These are phyloP conservation scores for Aplosporella prunicola DNA, from an alignment of 2,329 filamentous ascomycete genomes.

Conservation along the genomic window DNA sequence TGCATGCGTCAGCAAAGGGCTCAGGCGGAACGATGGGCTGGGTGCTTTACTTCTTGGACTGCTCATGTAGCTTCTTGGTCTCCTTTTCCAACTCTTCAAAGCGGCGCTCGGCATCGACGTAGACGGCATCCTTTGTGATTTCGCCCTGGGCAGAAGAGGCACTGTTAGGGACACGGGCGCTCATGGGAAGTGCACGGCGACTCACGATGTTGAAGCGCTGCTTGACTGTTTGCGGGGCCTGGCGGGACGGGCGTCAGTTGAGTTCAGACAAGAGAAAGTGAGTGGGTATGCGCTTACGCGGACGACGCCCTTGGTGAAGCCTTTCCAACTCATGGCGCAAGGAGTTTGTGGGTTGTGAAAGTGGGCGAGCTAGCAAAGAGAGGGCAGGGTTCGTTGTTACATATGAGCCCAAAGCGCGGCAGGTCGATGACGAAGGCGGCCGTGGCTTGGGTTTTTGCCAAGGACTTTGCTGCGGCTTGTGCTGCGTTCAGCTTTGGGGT, in stretches of 20 bases:
- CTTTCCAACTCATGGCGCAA: slow-evolving; percentile 98
- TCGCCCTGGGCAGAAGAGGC: slow-evolving; percentile 50
- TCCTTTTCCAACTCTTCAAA: slow-evolving; percentile 92
- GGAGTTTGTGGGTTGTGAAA: too few relatives aligned
- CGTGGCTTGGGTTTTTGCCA: too few relatives aligned
- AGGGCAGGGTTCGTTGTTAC: too few relatives aligned
- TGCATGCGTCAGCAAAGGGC: slow-evolving; percentile 22
- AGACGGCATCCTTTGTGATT: slow-evolving; percentile 88
- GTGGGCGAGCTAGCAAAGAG: too few relatives aligned
- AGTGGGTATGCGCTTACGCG: slow-evolving; percentile 55
- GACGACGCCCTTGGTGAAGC: slow-evolving; percentile 80
- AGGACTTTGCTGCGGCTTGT: too few relatives aligned
- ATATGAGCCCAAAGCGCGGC: too few relatives aligned
- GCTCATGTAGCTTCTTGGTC: slow-evolving; percentile 94
- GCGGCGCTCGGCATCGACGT: slow-evolving; percentile 85
- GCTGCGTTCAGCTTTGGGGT: too few relatives aligned
- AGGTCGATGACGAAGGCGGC: too few relatives aligned
- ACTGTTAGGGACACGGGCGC: slow-evolving; percentile 10
- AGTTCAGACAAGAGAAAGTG: too few relatives aligned
- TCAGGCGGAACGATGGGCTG: neutral
- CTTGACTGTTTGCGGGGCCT: slow-evolving; percentile 88
- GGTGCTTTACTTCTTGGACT: slow-evolving; percentile 64
- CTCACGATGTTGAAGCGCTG: slow-evolving; percentile 74
- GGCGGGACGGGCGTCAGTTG: slow-evolving; percentile 11
- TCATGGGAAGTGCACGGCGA: slow-evolving; percentile 7